Conservation (phyloP, 306 rosid genomes). For the Rubus idaeus region DNA sequence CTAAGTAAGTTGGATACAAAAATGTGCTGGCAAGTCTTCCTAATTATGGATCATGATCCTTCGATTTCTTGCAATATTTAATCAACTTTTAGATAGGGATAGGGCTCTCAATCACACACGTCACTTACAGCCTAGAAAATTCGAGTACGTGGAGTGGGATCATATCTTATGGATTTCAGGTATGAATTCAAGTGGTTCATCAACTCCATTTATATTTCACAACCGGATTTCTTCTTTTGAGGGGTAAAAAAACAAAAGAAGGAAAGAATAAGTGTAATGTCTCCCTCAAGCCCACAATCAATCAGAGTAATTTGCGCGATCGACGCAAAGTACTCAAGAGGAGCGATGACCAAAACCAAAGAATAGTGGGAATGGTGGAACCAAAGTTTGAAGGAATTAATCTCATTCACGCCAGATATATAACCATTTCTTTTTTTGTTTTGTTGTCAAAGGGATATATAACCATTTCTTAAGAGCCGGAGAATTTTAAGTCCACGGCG, state of each 20-base stretch:
- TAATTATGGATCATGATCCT: neutral
- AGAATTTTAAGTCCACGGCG: too few species aligned
- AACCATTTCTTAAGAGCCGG: too few species aligned
- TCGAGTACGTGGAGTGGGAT: neutral
- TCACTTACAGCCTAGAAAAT: neutral
- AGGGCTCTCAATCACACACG: neutral
- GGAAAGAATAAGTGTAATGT: too few species aligned
- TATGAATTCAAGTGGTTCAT: neutral
- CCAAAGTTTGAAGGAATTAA: neutral
- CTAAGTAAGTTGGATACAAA: neutral
- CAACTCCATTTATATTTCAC: neutral
- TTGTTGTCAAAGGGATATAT: too few species aligned
- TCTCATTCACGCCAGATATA: too few species aligned
- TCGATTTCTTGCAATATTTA: neutral
- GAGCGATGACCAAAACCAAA: neutral
- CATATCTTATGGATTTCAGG: neutral
- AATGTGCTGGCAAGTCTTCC: neutral
- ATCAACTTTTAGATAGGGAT: neutral
- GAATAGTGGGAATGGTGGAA: neutral
- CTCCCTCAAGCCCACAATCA: neutral
- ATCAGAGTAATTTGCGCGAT: neutral
- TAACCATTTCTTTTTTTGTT: too few species aligned
- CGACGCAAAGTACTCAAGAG: neutral
- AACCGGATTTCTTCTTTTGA: neutral
- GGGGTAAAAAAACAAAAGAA: neutral